Percentiles rank a stretch among this genome's conserved stretches.
Evolutionary conservation across 805 yeast species (phyloP).

Genomic region (Henningerozyma blattae): DNA sequence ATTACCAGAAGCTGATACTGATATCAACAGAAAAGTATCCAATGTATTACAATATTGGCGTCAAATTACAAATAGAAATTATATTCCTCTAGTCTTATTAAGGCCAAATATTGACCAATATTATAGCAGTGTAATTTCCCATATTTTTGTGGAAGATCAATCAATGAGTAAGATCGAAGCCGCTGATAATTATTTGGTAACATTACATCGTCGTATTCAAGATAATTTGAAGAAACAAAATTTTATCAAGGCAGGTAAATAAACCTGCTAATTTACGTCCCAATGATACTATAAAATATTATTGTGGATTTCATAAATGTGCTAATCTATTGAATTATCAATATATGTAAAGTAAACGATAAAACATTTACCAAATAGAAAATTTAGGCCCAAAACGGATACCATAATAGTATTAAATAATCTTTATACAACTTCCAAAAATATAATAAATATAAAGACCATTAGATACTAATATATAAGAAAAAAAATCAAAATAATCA

Average conservation of each 20-base stretch:
- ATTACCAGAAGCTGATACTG: constrained; percentile 61
- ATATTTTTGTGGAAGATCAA: constrained; percentile 64
- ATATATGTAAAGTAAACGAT: neutral
- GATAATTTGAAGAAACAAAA: constrained; percentile 39
- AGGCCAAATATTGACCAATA: constrained; percentile 24
- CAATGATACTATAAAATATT: no score
- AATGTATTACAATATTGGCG: constrained; percentile 43
- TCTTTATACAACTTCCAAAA: constrained; percentile 24
- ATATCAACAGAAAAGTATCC: constrained; percentile 55
- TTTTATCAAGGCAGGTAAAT: constrained; percentile 14
- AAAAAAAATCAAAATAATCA: no score
- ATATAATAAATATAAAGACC: no score
- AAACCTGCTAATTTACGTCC: neutral
- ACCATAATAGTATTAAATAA: neutral
- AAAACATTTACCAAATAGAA: neutral
- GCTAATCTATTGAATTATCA: neutral
- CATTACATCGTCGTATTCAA: constrained; percentile 53
- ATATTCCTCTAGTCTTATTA: constrained; percentile 17
- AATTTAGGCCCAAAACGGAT: neutral
- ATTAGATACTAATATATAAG: no score
- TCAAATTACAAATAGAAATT: constrained; percentile 11
- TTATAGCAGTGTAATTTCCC: constrained; percentile 29
- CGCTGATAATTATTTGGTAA: constrained; percentile 54
- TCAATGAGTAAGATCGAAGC: constrained; percentile 39
- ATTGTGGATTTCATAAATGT: neutral